Conservation (phyloP, 2,329 filamentous ascomycete genomes). For the Aspergillus novoparasiticus region DNA sequence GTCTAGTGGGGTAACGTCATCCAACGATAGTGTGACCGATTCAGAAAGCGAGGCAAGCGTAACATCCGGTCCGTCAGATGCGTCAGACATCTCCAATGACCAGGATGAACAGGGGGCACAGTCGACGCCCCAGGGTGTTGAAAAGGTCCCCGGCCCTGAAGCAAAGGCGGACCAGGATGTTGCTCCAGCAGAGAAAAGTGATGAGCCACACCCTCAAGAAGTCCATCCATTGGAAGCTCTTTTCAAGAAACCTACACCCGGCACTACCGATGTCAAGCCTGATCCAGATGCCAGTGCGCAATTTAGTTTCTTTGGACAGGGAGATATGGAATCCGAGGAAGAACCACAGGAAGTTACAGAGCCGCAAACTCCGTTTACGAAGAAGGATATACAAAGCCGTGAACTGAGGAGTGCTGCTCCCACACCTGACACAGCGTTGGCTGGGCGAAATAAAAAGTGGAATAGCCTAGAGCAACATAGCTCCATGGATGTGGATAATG, state of each 20-base stretch:
- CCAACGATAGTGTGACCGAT: constrained; percentile 29
- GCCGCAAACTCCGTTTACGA: constrained; percentile 82
- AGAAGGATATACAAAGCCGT: constrained; percentile 70
- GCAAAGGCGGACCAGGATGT: constrained; percentile 18
- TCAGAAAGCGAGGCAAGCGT: constrained; percentile 28
- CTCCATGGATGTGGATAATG: constrained; percentile 28
- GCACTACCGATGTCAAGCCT: constrained; percentile 37
- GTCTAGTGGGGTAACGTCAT: constrained; percentile 35
- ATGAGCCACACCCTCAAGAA: constrained; percentile 30
- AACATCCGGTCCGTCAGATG: constrained; percentile 29
- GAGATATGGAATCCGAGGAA: constrained; percentile 52
- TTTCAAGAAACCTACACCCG: constrained; percentile 71
- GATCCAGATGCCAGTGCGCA: constrained; percentile 53
- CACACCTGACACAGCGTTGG: constrained; percentile 88
- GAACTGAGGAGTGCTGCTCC: constrained; percentile 82
- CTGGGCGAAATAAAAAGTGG: constrained; percentile 48
- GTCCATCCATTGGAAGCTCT: constrained; percentile 89
- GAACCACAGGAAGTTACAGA: constrained; percentile 45
- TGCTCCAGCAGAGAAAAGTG: constrained; percentile 9
- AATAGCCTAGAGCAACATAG: constrained; percentile 21
- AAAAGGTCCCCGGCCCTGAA: constrained; percentile 10
- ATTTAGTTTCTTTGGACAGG: constrained; percentile 80
- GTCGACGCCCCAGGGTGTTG: constrained; percentile 4
- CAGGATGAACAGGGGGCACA: constrained; percentile 21
- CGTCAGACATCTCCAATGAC: constrained; percentile 30